phyloP scores from a whole-genome alignment of 2,329 filamentous ascomycete genomes.

The Colletotrichum sp. region DNA sequence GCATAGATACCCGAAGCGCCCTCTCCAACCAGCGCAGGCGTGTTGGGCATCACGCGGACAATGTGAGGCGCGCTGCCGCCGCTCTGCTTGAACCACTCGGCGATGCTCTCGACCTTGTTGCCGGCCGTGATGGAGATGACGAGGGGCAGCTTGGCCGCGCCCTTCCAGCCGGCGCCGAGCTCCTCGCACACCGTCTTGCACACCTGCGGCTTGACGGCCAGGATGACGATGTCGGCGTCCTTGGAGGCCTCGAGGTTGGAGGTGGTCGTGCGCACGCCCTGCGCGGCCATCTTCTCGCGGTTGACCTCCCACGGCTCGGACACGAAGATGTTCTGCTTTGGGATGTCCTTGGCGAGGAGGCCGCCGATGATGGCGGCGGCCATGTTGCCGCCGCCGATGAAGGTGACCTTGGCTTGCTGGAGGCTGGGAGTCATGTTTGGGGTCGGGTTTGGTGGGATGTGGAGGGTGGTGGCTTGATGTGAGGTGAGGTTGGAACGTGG shows the following conservation, averaged over 20 bases:
- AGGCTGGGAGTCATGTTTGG: slow-evolving; percentile 11
- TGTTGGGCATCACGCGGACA: slow-evolving; percentile 60
- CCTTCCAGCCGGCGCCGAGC: slow-evolving; percentile 34
- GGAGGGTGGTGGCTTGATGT: not conserved
- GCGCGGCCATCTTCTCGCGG: slow-evolving; percentile 50
- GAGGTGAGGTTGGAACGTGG: not conserved
- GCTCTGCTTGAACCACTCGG: slow-evolving; percentile 43
- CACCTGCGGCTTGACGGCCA: slow-evolving; percentile 58
- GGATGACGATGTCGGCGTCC: slow-evolving; percentile 50
- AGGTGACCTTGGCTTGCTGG: slow-evolving; percentile 8
- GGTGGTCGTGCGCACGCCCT: slow-evolving; percentile 50
- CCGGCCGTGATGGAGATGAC: slow-evolving; percentile 55
- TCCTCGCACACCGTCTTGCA: slow-evolving; percentile 51
- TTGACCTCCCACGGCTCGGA: slow-evolving; percentile 59
- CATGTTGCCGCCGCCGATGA: slow-evolving; percentile 54
- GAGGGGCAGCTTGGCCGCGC: slow-evolving; percentile 41
- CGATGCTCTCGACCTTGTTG: slow-evolving; percentile 49
- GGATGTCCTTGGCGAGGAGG: slow-evolving; percentile 46
- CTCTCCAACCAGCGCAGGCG: slow-evolving; percentile 54
- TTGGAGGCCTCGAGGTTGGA: slow-evolving; percentile 49
- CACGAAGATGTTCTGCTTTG: slow-evolving; percentile 50
- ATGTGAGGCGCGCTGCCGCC: slow-evolving; percentile 45
- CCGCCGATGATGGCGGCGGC: slow-evolving; percentile 56
- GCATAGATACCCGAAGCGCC: slow-evolving; percentile 54
- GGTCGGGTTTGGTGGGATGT: not conserved